Conservation (phyloP, 2,329 filamentous ascomycete genomes). For the Fusarium virguliforme region DNA sequence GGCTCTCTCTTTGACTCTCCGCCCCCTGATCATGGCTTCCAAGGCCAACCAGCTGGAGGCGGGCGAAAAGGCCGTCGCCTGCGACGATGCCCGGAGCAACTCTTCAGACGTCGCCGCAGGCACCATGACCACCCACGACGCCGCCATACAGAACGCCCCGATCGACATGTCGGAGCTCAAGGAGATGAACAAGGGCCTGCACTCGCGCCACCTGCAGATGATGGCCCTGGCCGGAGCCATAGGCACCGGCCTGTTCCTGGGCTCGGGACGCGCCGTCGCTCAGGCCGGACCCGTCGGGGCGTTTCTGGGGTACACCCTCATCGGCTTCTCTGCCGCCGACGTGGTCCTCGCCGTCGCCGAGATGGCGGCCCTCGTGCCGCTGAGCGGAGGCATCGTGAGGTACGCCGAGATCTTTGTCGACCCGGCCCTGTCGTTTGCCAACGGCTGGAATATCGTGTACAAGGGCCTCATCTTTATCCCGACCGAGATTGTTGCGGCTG, state of each 20-base stretch:
- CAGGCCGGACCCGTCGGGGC: background rate
- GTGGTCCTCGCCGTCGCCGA: slow-evolving; percentile 18
- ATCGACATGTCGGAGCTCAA: background rate
- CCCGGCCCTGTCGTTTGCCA: background rate
- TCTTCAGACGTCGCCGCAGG: background rate
- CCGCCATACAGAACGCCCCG: background rate
- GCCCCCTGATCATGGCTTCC: background rate
- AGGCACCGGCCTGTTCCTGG: background rate
- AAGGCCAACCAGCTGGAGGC: background rate
- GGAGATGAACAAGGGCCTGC: background rate
- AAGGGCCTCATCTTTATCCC: slow-evolving; percentile 9
- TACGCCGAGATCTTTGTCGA: slow-evolving; percentile 13
- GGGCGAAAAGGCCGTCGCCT: background rate
- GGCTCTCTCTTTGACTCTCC: background rate
- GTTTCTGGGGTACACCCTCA: background rate
- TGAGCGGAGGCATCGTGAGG: slow-evolving; percentile 17
- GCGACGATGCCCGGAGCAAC: background rate
- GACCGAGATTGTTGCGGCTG: slow-evolving; percentile 19
- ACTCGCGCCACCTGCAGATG: background rate
- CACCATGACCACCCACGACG: background rate
- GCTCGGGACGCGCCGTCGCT: background rate
- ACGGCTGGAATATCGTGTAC: background rate
- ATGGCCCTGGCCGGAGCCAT: background rate
- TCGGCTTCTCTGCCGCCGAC: slow-evolving; percentile 8
- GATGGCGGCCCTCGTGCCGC: slow-evolving; percentile 19